Base-by-base conservation (phyloP, 768 basidiomycete species). In the Tylopilus sp. region DNA sequence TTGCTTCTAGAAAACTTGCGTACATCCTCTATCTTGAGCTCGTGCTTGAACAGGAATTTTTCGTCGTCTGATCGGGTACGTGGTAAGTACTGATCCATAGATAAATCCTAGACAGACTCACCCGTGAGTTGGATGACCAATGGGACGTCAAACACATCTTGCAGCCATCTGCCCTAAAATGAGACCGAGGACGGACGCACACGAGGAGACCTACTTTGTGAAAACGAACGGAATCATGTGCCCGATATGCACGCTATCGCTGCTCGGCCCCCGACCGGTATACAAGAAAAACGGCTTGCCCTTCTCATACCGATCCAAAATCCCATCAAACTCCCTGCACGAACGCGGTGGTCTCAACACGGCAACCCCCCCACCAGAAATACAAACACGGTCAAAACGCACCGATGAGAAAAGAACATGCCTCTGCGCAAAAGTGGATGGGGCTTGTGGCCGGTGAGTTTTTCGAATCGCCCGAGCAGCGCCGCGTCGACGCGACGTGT, bases 351-450 rank as follows among this genome's bases (percentile, higher is more conserved):
- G 44, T 1, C 22, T 59, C 52, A 55, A 25, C 10, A 20, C n/a
- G 30, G 11, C n/a, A 17, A n/a, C n/a, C n/a, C 17, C 39, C 39
- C 35, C 30, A 15, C 7, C 26, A 9, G 35, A 26, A 21, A 15
- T n/a, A n/a, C 26, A 22, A 28, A 25, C 39, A 18, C 3, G 6
- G 21, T 6, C 8, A 9, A 12, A 20, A 68, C 82, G 57, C 58
- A 91, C 95, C 95, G 85, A 73, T 99, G 97, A 17, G 95, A 98
- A 72, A 98, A 99, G 76, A 98, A 99, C 81, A 89, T 91, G 15
- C 92, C 93, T 50, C 95, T 78, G 33, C 95, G 78, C 44, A 99
- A 74, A 47, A 98, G 79, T 13, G 90, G 75, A 71, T 99, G 95
- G 10, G 97, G 93, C 52, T 78, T 82, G 49, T 82, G 79, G 4